Conservation (phyloP, 2,329 filamentous ascomycete genomes). For the Aspergillus sergii region DNA sequence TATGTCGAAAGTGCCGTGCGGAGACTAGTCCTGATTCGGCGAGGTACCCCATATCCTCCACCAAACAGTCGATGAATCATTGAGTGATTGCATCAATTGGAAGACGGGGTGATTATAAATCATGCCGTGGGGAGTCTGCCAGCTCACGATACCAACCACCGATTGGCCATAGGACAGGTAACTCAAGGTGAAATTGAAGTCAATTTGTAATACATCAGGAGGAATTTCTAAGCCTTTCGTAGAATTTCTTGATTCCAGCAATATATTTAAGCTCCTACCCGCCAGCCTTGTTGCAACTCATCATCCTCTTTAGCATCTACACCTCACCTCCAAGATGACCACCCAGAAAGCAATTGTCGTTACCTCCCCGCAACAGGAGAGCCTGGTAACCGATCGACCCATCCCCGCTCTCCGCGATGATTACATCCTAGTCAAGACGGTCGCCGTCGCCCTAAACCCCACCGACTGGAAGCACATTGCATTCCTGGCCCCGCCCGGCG, state of each 20-base stretch:
- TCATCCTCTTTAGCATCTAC: not conserved
- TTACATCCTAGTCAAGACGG: conserved; percentile 58
- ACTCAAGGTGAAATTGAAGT: too few species aligned
- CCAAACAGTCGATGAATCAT: too few species aligned
- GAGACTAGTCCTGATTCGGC: not conserved
- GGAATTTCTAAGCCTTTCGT: not conserved
- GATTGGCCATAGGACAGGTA: too few species aligned
- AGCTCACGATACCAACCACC: not conserved
- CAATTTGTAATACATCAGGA: not conserved
- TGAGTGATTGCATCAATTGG: too few species aligned
- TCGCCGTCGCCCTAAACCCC: conserved; percentile 57
- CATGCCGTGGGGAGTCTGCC: not conserved
- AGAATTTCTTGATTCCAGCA: not conserved
- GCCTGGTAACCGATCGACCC: conserved; percentile 16
- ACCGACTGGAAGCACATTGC: conserved; percentile 59
- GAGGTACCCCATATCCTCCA: not conserved
- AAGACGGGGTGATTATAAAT: not conserved
- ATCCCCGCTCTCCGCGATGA: conserved; percentile 48
- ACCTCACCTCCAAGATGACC: not conserved
- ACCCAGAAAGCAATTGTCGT: conserved; percentile 40
- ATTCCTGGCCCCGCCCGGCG: conserved; percentile 34
- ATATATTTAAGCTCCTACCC: not conserved
- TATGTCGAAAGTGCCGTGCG: not conserved
- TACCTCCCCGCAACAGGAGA: conserved; percentile 28
- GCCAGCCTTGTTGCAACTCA: not conserved